Evolutionary conservation across 768 basidiomycete genomes (phyloP).

Genomic region (Cystobasidium tubakii): DNA sequence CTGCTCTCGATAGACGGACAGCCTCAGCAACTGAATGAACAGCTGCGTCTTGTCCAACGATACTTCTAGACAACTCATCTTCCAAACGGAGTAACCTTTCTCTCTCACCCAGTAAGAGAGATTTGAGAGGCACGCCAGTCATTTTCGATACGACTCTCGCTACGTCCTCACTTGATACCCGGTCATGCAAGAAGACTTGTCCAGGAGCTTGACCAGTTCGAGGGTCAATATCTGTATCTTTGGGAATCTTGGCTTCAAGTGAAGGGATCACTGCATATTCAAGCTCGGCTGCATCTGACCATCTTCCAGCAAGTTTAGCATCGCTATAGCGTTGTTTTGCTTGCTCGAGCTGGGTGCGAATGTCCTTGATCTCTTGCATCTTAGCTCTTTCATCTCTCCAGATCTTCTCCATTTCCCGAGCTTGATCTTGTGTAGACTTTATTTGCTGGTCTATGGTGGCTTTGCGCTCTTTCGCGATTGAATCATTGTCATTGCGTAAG

Average conservation of each 20-base stretch:
- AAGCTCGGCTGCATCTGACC: slow-evolving; percentile 87
- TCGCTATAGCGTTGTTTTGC: slow-evolving; percentile 20
- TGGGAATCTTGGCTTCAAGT: slow-evolving; percentile 67
- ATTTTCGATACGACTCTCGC: slow-evolving; percentile 92
- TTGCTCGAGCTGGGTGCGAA: neutral
- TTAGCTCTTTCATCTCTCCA: slow-evolving; percentile 48
- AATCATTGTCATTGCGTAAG: slow-evolving; percentile 62
- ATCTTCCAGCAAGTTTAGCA: slow-evolving; percentile 53
- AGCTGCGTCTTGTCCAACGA: slow-evolving; percentile 87
- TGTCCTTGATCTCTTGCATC: slow-evolving; percentile 30
- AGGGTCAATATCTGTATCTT: slow-evolving; percentile 38
- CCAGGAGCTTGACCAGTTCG: slow-evolving; percentile 27
- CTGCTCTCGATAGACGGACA: slow-evolving; percentile 85
- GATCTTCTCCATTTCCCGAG: slow-evolving; percentile 80
- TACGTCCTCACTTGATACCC: slow-evolving; percentile 61
- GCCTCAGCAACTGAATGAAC: slow-evolving; percentile 78
- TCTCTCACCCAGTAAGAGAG: slow-evolving; percentile 52
- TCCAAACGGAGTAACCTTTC: slow-evolving; percentile 86
- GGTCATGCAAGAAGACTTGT: slow-evolving; percentile 44
- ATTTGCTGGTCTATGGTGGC: slow-evolving; percentile 47
- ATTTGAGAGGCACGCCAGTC: slow-evolving; percentile 54
- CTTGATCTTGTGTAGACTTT: slow-evolving; percentile 54
- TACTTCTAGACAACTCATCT: slow-evolving; percentile 62
- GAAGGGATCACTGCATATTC: slow-evolving; percentile 62
- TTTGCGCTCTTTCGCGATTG: slow-evolving; percentile 68